Percentiles rank a stretch among this genome's conserved stretches.
Conservation (phyloP, 495 filamentous ascomycete genomes). For the Neurospora africana region DNA sequence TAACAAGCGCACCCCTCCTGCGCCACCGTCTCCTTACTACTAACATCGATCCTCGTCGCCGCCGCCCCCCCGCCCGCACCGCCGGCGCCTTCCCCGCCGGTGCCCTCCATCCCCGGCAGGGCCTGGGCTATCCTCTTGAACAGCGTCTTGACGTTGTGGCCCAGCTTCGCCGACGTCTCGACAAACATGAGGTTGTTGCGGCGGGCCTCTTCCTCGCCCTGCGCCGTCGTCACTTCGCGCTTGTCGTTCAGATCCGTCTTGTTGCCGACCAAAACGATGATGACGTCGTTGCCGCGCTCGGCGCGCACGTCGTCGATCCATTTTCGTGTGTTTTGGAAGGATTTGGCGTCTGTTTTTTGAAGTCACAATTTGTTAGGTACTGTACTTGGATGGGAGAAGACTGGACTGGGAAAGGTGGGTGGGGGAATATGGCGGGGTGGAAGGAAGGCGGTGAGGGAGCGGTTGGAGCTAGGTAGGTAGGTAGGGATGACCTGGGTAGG, state of each 20-base stretch:
- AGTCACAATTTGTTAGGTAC: slow-evolving; percentile 7
- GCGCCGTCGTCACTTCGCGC: slow-evolving; percentile 84
- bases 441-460: slow-evolving; percentile 1
- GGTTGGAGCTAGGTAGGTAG: too few species aligned
- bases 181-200: slow-evolving; percentile 95
- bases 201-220: slow-evolving; percentile 98
- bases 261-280: slow-evolving; percentile 96
- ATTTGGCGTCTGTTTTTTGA: slow-evolving; percentile 61
- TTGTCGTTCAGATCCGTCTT: slow-evolving; percentile 98
- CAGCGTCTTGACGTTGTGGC: slow-evolving; percentile 93
- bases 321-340: slow-evolving; percentile 95
- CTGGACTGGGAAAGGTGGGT: too few species aligned
- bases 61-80: background rate
- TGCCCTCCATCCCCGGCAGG: slow-evolving; percentile 92
- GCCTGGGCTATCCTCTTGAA: slow-evolving; percentile 97
- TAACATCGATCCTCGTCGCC: slow-evolving; percentile 75
- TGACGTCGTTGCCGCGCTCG: slow-evolving; percentile 94
- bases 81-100: slow-evolving; percentile 33
- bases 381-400: too few species aligned
- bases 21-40: slow-evolving; percentile 59
- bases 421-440: background rate
- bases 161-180: slow-evolving; percentile 95
- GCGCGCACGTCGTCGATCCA: slow-evolving; percentile 98
- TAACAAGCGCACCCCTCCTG: slow-evolving; percentile 82
- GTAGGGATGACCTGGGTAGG: background rate